Evolutionary conservation across 2,329 filamentous ascomycete genomes (phyloP).

Genomic region (Alternaria sp.): DNA sequence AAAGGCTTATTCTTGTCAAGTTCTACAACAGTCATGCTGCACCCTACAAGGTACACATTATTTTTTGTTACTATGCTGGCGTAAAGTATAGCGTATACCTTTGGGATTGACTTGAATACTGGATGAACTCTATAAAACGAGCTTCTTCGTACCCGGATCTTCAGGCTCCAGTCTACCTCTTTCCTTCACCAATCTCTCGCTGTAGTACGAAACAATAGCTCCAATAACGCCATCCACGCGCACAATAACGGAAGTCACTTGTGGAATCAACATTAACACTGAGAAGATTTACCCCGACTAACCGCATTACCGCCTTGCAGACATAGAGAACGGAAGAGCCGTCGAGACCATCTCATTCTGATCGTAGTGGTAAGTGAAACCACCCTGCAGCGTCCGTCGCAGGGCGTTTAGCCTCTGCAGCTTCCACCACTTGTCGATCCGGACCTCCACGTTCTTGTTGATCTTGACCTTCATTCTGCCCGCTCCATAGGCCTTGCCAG

Average conservation of each 20-base stretch:
- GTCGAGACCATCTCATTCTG: slow-evolving; percentile 49
- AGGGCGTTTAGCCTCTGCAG: slow-evolving; percentile 69
- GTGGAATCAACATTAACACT: not conserved
- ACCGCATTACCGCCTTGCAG: slow-evolving; percentile 22
- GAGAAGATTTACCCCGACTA: not conserved
- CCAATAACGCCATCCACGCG: slow-evolving; percentile 20
- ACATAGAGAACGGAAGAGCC: slow-evolving; percentile 44
- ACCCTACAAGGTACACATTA: no score
- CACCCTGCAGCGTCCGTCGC: slow-evolving; percentile 64
- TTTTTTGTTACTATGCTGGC: no score
- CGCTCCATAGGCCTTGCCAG: slow-evolving; percentile 65
- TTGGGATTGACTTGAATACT: no score
- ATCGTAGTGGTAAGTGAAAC: slow-evolving; percentile 49
- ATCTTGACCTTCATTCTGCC: slow-evolving; percentile 69
- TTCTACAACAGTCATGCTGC: no score
- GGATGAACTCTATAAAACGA: not conserved
- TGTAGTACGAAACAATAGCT: not conserved
- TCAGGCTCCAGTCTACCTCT: not conserved
- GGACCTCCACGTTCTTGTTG: slow-evolving; percentile 66
- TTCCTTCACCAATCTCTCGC: not conserved
- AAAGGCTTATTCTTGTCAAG: no score
- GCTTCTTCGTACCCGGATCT: not conserved
- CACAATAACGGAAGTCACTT: slow-evolving; percentile 4
- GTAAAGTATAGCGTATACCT: no score
- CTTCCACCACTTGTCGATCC: slow-evolving; percentile 79